phyloP scores from a whole-genome alignment of 1,139 yeast genomes.

The Blastobotrys elegans region DNA sequence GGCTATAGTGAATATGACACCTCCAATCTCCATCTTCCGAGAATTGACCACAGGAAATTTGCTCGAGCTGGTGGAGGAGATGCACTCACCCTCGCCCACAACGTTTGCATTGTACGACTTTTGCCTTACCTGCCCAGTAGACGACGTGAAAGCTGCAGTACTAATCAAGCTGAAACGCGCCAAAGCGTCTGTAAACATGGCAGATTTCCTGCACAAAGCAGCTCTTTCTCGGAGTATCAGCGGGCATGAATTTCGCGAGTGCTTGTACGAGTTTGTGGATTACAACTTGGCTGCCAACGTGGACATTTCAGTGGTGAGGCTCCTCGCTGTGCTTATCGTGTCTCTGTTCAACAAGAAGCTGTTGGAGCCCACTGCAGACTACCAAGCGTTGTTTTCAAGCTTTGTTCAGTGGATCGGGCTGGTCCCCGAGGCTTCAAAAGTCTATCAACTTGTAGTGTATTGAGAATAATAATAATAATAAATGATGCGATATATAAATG shows the following conservation, averaged over 20 bases:
- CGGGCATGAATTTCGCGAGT: constrained; percentile 9
- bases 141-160: no score
- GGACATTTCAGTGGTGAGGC: constrained; percentile 13
- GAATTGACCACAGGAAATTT: no score
- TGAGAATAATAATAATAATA: no score
- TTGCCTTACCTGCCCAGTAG: no score
- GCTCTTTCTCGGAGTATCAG: constrained; percentile 12
- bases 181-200: constrained; percentile 5
- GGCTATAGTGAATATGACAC: no score
- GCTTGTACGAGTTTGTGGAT: constrained; percentile 12
- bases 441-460: background rate
- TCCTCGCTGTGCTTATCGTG: constrained; percentile 23
- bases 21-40: no score
- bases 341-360: constrained; percentile 19
- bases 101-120: background rate
- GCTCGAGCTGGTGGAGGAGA: no score
- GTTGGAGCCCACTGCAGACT: constrained; percentile 22
- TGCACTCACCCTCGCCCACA: background rate
- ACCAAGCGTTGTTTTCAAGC: constrained; percentile 23
- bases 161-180: constrained; percentile 3
- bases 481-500: no score
- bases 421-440: constrained; percentile 23
- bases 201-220: constrained; percentile 5
- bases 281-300: background rate
- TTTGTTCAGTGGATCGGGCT: constrained; percentile 27